Conservation (phyloP, 495 filamentous ascomycete genomes). For the Penicillium ochrochloron region DNA sequence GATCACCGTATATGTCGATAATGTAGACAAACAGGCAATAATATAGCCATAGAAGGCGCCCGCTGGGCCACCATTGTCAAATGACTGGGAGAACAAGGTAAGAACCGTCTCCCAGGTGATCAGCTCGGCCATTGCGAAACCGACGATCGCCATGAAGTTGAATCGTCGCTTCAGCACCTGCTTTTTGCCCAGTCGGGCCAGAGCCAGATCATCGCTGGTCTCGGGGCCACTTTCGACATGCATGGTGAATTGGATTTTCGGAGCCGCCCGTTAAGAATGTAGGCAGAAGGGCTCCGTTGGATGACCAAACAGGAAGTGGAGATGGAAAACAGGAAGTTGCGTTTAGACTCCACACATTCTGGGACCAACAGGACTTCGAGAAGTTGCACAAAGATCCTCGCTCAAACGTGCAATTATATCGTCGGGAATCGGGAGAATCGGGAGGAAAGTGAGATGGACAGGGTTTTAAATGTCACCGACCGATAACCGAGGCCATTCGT, state of each 20-base stretch:
- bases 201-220: conserved; percentile 29
- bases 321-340: neutral
- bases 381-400: neutral
- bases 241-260: conserved; percentile 16
- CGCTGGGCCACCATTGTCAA: conserved; percentile 50
- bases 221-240: conserved; percentile 14
- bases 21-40: conserved; percentile 50
- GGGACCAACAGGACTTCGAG: neutral
- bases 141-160: conserved; percentile 43
- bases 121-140: conserved; percentile 42
- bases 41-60: conserved; percentile 56
- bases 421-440: neutral
- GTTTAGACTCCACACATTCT: conserved; percentile 6
- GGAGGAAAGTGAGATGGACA: neutral
- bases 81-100: conserved; percentile 31
- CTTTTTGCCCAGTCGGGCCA: conserved; percentile 45
- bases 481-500: conserved; percentile 2
- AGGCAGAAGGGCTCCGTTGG: neutral
- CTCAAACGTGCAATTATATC: neutral
- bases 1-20: conserved; percentile 50
- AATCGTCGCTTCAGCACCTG: conserved; percentile 46
- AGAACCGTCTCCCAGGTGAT: conserved; percentile 47
- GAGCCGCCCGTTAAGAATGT: conserved; percentile 5
- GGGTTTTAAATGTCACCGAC: conserved; percentile 8
- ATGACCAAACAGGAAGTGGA: conserved; percentile 2